These are phyloP conservation scores for Medicago arabica DNA, from an alignment of 306 rosid species.

Conservation along the genomic window DNA sequence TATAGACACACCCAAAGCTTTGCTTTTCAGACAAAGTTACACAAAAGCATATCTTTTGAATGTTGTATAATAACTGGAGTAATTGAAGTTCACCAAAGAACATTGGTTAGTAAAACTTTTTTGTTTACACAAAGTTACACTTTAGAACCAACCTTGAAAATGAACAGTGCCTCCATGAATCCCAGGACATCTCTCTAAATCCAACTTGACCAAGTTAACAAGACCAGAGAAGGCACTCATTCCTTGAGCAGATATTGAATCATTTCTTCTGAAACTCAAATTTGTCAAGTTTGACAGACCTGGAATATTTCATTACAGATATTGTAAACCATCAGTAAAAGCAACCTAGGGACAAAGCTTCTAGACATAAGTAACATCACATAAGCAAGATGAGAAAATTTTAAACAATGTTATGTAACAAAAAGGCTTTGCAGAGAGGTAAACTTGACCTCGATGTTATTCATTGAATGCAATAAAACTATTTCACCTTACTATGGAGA, in stretches of 20 bases:
- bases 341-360: conserved; percentile 15
- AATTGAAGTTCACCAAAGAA: conserved; percentile 23
- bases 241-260: conserved; percentile 80
- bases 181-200: conserved; percentile 90
- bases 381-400: not conserved
- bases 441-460: not conserved
- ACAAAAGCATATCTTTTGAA: conserved; percentile 2
- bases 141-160: conserved; percentile 68
- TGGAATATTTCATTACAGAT: conserved; percentile 50
- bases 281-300: conserved; percentile 82
- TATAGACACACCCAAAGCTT: not conserved
- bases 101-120: not conserved
- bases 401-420: conserved; percentile 1
- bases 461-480: not conserved
- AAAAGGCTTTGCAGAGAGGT: conserved; percentile 19
- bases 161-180: conserved; percentile 89
- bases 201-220: conserved; percentile 82
- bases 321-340: conserved; percentile 29
- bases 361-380: conserved; percentile 19
- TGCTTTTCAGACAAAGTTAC: conserved; percentile 26
- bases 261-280: conserved; percentile 88
- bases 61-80: not conserved
- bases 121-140: conserved; percentile 28
- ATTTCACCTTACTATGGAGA: too few relatives aligned
- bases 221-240: conserved; percentile 72